These are phyloP conservation scores for Botrytis porri DNA, from an alignment of 2,329 filamentous ascomycete species.

Conservation along the genomic window DNA sequence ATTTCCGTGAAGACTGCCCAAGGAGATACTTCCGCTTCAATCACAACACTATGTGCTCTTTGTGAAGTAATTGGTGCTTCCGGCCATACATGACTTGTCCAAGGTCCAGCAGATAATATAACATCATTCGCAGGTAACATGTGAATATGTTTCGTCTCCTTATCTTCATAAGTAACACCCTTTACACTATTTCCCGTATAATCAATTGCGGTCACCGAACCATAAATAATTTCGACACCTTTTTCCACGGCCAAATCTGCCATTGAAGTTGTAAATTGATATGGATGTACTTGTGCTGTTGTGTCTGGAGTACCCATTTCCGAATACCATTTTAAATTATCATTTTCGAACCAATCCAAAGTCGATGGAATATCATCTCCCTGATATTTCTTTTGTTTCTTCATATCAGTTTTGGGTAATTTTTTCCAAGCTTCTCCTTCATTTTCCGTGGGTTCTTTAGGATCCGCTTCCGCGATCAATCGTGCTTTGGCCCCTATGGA, in stretches of 20 bases:
- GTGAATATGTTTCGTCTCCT: constrained; percentile 46
- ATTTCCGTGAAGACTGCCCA: constrained; percentile 88
- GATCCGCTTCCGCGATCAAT: constrained; percentile 14
- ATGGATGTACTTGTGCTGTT: constrained; percentile 92
- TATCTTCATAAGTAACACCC: constrained; percentile 62
- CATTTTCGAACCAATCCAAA: constrained; percentile 77
- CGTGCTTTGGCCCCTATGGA: constrained; percentile 33
- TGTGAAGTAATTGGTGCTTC: constrained; percentile 56
- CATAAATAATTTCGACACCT: constrained; percentile 65
- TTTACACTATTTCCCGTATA: constrained; percentile 59
- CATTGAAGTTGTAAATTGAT: constrained; percentile 84
- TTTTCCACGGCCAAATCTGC: constrained; percentile 69
- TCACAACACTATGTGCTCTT: constrained; percentile 64
- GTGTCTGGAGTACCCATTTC: constrained; percentile 78
- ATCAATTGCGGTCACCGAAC: constrained; percentile 67
- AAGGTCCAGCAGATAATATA: constrained; percentile 50
- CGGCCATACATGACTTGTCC: constrained; percentile 60
- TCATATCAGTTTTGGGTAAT: constrained; percentile 56
- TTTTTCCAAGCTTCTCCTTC: constrained; percentile 50
- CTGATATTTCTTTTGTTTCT: constrained; percentile 43
- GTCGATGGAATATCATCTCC: constrained; percentile 68
- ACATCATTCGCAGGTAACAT: constrained; percentile 52
- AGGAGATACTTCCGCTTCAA: constrained; percentile 62
- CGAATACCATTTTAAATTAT: constrained; percentile 66
- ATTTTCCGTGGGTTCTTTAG: background rate